Evolutionary conservation across 768 basidiomycete genomes (phyloP).

Genomic region (Boletus rubropictus): DNA sequence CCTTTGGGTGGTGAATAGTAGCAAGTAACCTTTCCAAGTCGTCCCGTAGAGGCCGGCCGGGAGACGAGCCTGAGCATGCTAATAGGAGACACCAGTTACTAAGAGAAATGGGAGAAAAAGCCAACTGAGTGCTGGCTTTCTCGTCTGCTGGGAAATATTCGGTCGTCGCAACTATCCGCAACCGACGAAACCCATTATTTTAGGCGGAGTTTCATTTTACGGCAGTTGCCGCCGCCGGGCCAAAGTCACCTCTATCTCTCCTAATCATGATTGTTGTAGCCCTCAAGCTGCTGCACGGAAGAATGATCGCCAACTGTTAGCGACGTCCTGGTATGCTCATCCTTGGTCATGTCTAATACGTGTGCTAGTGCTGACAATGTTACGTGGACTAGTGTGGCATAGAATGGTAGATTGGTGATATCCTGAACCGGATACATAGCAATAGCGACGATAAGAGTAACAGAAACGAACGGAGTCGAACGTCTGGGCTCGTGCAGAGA

Average conservation of each 20-base stretch:
- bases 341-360: too few species aligned
- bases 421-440: not conserved
- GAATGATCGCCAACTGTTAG: too few species aligned
- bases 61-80: slow-evolving; percentile 68
- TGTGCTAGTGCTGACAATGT: too few species aligned
- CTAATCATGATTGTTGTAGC: too few species aligned
- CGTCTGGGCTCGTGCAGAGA: not conserved
- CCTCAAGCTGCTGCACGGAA: too few species aligned
- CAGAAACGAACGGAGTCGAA: not conserved
- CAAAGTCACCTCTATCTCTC: too few species aligned
- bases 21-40: slow-evolving; percentile 59
- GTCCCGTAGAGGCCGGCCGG: slow-evolving; percentile 60
- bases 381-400: too few species aligned
- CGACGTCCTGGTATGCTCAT: too few species aligned
- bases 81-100: slow-evolving; percentile 14
- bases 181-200: slow-evolving; percentile 23
- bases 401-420: too few species aligned
- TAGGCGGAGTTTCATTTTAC: slow-evolving; percentile 17
- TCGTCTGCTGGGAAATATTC: slow-evolving; percentile 12
- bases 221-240: slow-evolving; percentile 11
- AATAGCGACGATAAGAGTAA: not conserved
- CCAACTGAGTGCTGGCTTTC: slow-evolving; percentile 16
- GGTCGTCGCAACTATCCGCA: slow-evolving; percentile 43
- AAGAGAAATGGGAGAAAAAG: slow-evolving; percentile 18
- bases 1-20: slow-evolving; percentile 35